Evolutionary conservation across 768 basidiomycete genomes (phyloP).

Genomic region (Hemileccinum impolitum): DNA sequence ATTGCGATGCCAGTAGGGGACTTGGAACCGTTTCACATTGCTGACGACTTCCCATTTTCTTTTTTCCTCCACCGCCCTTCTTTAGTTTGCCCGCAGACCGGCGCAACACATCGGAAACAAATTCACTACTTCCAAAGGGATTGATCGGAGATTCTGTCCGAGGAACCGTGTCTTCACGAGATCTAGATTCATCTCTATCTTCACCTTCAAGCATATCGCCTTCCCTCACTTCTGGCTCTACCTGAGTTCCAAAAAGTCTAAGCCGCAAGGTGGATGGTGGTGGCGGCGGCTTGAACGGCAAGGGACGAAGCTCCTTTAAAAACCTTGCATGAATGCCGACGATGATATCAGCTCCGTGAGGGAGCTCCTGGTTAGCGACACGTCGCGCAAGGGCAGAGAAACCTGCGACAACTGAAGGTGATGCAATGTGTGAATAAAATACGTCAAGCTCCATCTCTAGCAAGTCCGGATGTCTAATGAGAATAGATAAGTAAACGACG

Average conservation of each 20-base stretch:
- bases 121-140: too few species aligned
- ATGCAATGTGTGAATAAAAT: slow-evolving; percentile 17
- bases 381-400: slow-evolving; percentile 12
- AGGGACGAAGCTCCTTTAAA: slow-evolving; percentile 6
- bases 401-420: slow-evolving; percentile 8
- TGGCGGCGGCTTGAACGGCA: neutral
- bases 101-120: too few species aligned
- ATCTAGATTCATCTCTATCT: neutral
- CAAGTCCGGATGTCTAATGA: slow-evolving; percentile 8
- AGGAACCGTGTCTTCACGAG: neutral
- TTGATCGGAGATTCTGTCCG: too few species aligned
- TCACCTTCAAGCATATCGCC: neutral
- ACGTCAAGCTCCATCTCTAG: slow-evolving; percentile 22
- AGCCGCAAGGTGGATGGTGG: neutral
- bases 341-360: slow-evolving; percentile 21
- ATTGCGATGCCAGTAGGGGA: too few species aligned
- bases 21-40: too few species aligned
- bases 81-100: too few species aligned
- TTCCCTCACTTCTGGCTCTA: neutral
- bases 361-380: slow-evolving; percentile 18
- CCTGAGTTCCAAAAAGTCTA: neutral
- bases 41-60: too few species aligned
- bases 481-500: too few species aligned
- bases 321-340: slow-evolving; percentile 18
- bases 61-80: too few species aligned